Evolutionary conservation across 2,329 filamentous ascomycete genomes (phyloP), one percentile per base, ranked within the genome.

Genomic region (Cladosporium sp.): DNA sequence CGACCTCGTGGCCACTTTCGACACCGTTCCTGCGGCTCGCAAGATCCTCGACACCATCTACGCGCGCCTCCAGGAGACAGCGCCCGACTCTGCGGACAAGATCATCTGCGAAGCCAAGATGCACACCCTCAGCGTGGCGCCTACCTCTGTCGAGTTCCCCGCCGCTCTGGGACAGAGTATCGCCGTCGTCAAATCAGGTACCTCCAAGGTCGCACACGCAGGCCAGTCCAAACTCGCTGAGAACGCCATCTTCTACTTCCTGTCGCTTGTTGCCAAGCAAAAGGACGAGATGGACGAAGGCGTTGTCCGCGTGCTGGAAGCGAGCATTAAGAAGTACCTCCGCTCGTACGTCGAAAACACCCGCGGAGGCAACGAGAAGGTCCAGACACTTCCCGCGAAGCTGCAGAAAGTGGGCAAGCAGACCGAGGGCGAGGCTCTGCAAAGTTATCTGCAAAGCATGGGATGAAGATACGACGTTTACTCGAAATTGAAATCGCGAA

Each of bases 11-110:
- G 82, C 87, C 2, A 81, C 83, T 6, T 97, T 96, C 77, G 81
- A 83, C 23, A 80, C 86, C 49, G 81, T 93, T 33, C 84, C 88
- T 1, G 89, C 89, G 64, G 83, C 90, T 64, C 76, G 80, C 12
- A 88, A 80, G 72, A 86, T 97, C 49, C 80, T 93, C 46, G 84
- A 89, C 68, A 91, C 96, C 76, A 89, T 96, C 57, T 78, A 95
- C 50, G 83, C 86, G 56, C 81, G 81, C 49, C 85, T 97, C 80
- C 70, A 70, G 2, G 57, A 40, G 3, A 80, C 83, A 50, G 79
- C 86, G 68, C 77, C 82, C 37, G 87, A 85, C 69, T 86, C 91
- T 2, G 62, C 69, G 11, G 81, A 83, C 53, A 83, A 87, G 68
- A 82, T 89, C 6, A 83, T 86, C 63, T 94, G 91, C 79, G 85